These are phyloP conservation scores for Nematocida minor DNA, from an alignment of 371 early-diverging fungal genomes.

Conservation along the genomic window DNA sequence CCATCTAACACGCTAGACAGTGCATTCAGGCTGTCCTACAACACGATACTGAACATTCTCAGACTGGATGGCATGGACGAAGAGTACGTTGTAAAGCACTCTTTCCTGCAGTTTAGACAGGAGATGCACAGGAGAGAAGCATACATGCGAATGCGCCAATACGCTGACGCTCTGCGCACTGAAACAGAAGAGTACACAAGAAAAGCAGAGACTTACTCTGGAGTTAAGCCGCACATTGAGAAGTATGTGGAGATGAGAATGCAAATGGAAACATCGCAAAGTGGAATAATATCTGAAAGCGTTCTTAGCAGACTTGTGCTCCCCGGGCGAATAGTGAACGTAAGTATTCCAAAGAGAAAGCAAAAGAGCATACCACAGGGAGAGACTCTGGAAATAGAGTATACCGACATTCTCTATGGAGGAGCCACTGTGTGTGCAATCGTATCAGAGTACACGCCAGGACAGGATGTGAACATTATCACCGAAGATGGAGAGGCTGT, in stretches of 20 bases:
- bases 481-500: background rate
- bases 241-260: background rate
- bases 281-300: no score
- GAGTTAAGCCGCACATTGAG: background rate
- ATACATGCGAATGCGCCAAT: background rate
- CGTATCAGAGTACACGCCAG: background rate
- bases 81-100: constrained; percentile 81
- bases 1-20: constrained; percentile 83
- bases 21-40: constrained; percentile 94
- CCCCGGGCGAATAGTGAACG: constrained; percentile 9
- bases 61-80: constrained; percentile 91
- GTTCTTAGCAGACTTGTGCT: background rate
- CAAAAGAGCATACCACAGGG: background rate
- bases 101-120: constrained; percentile 87
- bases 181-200: background rate
- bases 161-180: background rate
- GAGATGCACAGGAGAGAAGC: constrained; percentile 65
- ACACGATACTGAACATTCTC: constrained; percentile 93
- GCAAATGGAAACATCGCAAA: no score
- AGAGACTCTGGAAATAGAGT: background rate
- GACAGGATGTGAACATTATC: background rate
- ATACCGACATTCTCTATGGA: background rate
- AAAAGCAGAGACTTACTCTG: background rate
- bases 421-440: background rate
- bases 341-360: background rate